Evolutionary conservation across 331 rosid genomes (phyloP).

Genomic region (Pyrus hybrid): DNA sequence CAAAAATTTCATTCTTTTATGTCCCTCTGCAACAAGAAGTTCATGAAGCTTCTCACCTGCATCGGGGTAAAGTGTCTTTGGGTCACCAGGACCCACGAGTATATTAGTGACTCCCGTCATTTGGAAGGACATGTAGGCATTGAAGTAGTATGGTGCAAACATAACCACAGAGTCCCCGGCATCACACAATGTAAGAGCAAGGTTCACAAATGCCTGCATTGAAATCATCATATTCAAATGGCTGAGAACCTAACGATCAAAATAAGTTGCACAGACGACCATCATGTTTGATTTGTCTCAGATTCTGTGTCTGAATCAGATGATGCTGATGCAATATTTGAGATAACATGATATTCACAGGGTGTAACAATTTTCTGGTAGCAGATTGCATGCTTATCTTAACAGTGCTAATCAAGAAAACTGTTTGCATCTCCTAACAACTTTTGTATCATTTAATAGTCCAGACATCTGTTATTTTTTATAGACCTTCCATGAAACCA

Average conservation of each 20-base stretch:
- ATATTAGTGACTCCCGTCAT: constrained; percentile 93
- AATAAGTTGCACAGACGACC: background rate
- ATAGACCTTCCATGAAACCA: background rate
- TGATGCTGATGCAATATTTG: background rate
- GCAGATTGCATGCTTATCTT: background rate
- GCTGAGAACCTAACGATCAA: background rate
- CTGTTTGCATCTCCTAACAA: background rate
- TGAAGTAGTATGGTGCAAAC: constrained; percentile 99
- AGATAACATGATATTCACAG: background rate
- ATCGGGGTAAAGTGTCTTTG: constrained; percentile 77
- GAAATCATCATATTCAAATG: background rate
- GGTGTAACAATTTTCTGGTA: background rate
- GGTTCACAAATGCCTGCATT: constrained; percentile 93
- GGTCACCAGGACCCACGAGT: constrained; percentile 73
- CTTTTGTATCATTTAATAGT: background rate
- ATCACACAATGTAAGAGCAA: constrained; percentile 93
- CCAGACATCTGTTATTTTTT: background rate
- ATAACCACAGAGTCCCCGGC: constrained; percentile 89
- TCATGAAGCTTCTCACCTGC: constrained; percentile 47
- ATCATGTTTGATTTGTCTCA: background rate
- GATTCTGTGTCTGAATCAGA: background rate
- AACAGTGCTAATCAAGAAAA: background rate
- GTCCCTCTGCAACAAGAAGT: background rate
- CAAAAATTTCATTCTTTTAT: background rate
- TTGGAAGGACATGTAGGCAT: constrained; percentile 93